phyloP scores from a whole-genome alignment of 163 green algal species.

The Scenedesmus sp. region DNA sequence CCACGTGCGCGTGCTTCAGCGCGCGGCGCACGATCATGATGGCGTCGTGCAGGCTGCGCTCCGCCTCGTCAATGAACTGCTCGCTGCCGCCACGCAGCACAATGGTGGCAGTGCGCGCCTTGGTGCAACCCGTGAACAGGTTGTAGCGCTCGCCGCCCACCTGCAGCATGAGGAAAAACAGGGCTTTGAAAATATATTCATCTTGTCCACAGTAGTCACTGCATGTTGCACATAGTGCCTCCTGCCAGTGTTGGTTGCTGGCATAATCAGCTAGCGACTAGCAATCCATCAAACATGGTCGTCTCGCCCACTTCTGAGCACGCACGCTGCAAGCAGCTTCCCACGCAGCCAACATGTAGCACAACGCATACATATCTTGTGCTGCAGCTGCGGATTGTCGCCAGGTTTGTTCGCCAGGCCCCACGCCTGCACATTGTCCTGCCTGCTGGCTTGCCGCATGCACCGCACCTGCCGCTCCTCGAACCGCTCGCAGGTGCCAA shows the following conservation, averaged over 20 bases:
- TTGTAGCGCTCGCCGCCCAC: constrained; percentile 99
- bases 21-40: constrained; percentile 98
- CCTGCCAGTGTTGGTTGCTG: too few relatives aligned
- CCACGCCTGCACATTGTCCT: background rate
- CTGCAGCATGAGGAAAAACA: constrained; percentile 60
- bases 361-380: too few relatives aligned
- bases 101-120: constrained; percentile 93
- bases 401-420: too few relatives aligned
- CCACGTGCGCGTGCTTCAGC: constrained; percentile 94
- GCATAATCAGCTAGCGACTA: too few relatives aligned
- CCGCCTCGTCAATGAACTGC: constrained; percentile 98
- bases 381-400: too few relatives aligned
- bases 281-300: too few relatives aligned
- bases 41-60: constrained; percentile 97
- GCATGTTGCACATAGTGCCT: too few relatives aligned
- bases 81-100: constrained; percentile 94
- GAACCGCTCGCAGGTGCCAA: constrained; percentile 91
- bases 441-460: background rate
- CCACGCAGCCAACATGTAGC: too few relatives aligned
- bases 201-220: background rate
- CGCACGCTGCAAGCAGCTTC: too few relatives aligned
- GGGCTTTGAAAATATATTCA: background rate
- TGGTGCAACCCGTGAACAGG: constrained; percentile 94
- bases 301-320: too few relatives aligned
- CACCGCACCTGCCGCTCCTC: constrained; percentile 89